A percentile compares a stretch with the other conserved stretches of the same genome.
phyloP scores from a whole-genome alignment of 257 asterid species.

The Schizonepeta tenuifolia region DNA sequence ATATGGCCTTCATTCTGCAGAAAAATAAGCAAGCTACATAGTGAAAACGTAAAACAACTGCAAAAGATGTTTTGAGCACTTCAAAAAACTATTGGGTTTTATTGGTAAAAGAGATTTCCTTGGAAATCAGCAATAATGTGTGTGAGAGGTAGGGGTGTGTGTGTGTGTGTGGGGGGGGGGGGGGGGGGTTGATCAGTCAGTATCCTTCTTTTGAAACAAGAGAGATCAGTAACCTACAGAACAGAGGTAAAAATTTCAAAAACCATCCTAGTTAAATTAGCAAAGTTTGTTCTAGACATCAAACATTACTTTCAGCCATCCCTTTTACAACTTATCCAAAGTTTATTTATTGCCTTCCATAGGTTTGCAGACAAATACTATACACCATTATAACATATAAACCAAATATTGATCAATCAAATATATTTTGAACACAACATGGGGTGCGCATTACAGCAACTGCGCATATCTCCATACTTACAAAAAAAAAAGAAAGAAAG shows the following conservation, averaged over 20 bases:
- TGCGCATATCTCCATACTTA: background rate
- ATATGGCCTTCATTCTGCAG: slow-evolving; percentile 6
- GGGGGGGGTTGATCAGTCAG: no score
- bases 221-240: background rate
- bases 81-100: background rate
- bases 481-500: background rate
- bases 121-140: background rate
- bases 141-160: no score
- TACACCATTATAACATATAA: background rate
- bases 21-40: background rate
- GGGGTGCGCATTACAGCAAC: background rate
- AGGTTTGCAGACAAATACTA: background rate
- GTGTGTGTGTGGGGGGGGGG: no score
- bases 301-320: background rate
- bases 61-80: background rate
- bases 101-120: background rate
- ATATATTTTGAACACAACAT: background rate
- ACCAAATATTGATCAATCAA: background rate
- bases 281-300: background rate
- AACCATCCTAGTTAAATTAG: background rate
- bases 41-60: background rate
- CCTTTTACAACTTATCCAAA: background rate
- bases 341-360: background rate
- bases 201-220: no score
- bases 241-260: background rate